A percentile compares a stretch with the other conserved stretches of the same genome.
Evolutionary conservation across 2,329 filamentous ascomycete species (phyloP).

Genomic region (Cadophora gregata): DNA sequence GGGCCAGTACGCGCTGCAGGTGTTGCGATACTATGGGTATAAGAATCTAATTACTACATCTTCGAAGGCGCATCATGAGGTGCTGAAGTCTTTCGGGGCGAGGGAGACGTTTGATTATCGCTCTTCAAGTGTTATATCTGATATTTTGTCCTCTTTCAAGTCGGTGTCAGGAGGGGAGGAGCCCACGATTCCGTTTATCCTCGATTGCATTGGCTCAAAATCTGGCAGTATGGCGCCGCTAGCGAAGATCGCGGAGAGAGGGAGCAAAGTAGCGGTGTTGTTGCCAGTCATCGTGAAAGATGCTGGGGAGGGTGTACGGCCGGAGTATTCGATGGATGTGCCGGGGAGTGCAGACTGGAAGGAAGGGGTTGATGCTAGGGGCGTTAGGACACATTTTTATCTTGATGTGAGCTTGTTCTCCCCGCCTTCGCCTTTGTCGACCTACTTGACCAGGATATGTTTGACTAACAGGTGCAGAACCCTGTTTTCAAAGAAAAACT

Average conservation of each 20-base stretch:
- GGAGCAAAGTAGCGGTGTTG: slow-evolving; percentile 61
- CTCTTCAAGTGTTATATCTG: slow-evolving; percentile 30
- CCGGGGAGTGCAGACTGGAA: slow-evolving; percentile 53
- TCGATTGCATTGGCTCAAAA: slow-evolving; percentile 62
- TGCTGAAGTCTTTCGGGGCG: slow-evolving; percentile 44
- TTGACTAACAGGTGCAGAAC: not conserved
- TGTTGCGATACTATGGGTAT: slow-evolving; percentile 60
- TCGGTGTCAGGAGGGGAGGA: not conserved
- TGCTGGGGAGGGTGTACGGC: slow-evolving; percentile 52
- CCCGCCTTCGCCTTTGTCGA: not conserved
- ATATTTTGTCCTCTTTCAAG: slow-evolving; percentile 28
- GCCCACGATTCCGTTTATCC: slow-evolving; percentile 51
- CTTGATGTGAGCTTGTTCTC: slow-evolving; percentile 48
- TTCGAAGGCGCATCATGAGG: slow-evolving; percentile 39
- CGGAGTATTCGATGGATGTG: slow-evolving; percentile 61
- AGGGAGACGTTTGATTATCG: slow-evolving; percentile 44
- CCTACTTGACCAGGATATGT: too few species aligned
- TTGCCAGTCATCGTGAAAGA: slow-evolving; percentile 64
- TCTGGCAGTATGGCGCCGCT: slow-evolving; percentile 55
- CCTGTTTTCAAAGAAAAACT: slow-evolving; percentile 49
- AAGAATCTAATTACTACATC: slow-evolving; percentile 48
- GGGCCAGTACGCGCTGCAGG: slow-evolving; percentile 46
- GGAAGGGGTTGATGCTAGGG: slow-evolving; percentile 56
- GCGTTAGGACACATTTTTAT: slow-evolving; percentile 63
- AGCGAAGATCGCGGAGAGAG: slow-evolving; percentile 54